Evolutionary conservation across 306 rosid genomes (phyloP).

Genomic region (Fagus crenata): DNA sequence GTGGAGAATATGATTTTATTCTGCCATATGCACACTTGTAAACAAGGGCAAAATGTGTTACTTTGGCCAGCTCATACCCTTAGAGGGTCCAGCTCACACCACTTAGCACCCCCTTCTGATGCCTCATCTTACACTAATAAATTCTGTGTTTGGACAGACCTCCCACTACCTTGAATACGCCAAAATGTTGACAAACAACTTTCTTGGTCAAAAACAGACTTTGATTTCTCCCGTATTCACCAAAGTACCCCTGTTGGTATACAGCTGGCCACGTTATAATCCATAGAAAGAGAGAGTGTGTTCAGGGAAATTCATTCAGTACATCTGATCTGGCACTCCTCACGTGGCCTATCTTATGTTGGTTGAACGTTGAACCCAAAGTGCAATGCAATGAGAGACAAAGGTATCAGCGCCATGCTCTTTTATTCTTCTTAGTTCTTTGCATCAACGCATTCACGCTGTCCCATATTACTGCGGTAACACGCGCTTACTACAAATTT

Average conservation of each 20-base stretch:
- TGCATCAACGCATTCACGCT: not conserved
- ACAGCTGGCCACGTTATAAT: slow-evolving; percentile 61
- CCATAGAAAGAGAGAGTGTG: slow-evolving; percentile 8
- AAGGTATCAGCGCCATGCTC: not conserved
- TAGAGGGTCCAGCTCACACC: slow-evolving; percentile 32
- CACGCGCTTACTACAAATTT: not conserved
- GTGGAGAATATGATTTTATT: not conserved
- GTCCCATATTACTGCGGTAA: not conserved
- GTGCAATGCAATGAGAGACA: not conserved
- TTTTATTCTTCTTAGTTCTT: not conserved
- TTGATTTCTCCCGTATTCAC: not conserved
- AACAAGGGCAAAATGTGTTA: not conserved
- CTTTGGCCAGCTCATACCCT: slow-evolving; percentile 32
- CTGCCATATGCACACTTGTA: not conserved
- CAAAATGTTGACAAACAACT: not conserved
- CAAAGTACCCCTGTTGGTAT: slow-evolving; percentile 13
- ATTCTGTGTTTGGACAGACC: not conserved
- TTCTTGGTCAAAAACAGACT: slow-evolving; percentile 26
- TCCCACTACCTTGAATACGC: not conserved
- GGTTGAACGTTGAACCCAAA: not conserved
- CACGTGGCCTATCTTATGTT: slow-evolving; percentile 24
- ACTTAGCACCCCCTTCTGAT: slow-evolving; percentile 24
- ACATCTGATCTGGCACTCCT: slow-evolving; percentile 32
- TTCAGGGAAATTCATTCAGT: not conserved
- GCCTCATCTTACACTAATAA: slow-evolving; percentile 19